Base-by-base conservation (phyloP, 345 rosid species). In the Eucalyptus virginea region DNA sequence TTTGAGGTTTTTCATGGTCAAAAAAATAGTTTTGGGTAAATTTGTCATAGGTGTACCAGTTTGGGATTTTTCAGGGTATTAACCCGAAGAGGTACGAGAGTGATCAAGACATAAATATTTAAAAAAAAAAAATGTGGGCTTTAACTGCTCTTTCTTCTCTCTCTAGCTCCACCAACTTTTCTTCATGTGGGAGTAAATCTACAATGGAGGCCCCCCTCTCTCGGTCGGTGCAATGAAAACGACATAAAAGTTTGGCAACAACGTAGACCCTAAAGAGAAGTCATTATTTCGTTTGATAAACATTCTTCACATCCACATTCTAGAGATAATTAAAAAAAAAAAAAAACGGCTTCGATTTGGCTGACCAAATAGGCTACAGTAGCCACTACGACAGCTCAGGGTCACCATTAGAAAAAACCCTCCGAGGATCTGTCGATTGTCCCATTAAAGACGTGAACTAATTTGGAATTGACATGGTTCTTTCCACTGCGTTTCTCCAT, bases 1-100 rank as follows among this genome's bases (percentile, higher is more conserved):
- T 15, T 49, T 49, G 0, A 6, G 0, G 3, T 49, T 14, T 49
- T 49, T 14, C 0, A 1, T 49, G 3, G 0, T 49, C 0, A 49
- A 49, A 49, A 49, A 49, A 49, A 49, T 49, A 1, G 6, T 48
- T 48, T 13, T 2, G 1, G 5, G 1, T 49, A 49, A 49, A 49
- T 14, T 49, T 49, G 3, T 49, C 6, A 14, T 2, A 49, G 0
- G 3, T 49, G 0, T 49, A 49, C 17, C 3, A 14, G 0, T 49
- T 49, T 49, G 0, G 0, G 5, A 5, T 4, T 48, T 47, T 47
- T 48, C 4, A 0, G 1, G 49, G 1, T 48, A 48, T 48, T 12
- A 48, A 48, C 15, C 49, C 14, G 11, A 11, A 69, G 13, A 8
- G 7, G 12, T 32, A 16, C 3, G 7, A 3, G 6, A 69, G 26